Percentiles rank a stretch among this genome's conserved stretches.
Conservation (phyloP, 2,329 filamentous ascomycete genomes). For the Amesomyces nigricolor region DNA sequence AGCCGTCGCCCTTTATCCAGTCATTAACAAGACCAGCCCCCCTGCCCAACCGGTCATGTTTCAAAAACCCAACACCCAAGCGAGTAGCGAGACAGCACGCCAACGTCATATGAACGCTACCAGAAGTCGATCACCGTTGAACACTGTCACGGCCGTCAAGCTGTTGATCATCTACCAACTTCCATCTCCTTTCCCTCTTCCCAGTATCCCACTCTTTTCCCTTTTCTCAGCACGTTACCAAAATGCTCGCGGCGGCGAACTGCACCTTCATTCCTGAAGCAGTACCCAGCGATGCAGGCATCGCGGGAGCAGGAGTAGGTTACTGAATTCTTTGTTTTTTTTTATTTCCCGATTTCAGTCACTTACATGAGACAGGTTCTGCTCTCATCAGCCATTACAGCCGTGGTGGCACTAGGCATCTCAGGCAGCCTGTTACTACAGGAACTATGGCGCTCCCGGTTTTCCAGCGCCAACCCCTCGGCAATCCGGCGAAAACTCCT, state of each 20-base stretch:
- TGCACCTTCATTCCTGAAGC: constrained; percentile 41
- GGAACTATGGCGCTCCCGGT: constrained; percentile 33
- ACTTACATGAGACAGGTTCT: constrained; percentile 42
- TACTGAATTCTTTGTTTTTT: background rate
- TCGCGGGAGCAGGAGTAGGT: constrained; percentile 52
- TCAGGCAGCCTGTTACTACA: constrained; percentile 52
- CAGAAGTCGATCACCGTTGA: too few relatives aligned
- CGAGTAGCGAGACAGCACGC: too few relatives aligned
- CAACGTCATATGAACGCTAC: too few relatives aligned
- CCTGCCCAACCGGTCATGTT: too few relatives aligned
- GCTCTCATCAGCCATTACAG: constrained; percentile 62
- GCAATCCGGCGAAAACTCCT: constrained; percentile 58
- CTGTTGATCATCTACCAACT: too few relatives aligned
- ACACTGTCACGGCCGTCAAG: too few relatives aligned
- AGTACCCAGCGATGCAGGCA: constrained; percentile 48
- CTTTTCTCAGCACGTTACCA: background rate
- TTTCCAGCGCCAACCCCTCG: constrained; percentile 33
- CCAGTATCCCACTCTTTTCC: background rate
- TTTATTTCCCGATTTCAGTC: background rate
- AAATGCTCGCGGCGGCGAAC: constrained; percentile 28
- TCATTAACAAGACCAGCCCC: too few relatives aligned
- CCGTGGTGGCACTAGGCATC: constrained; percentile 50
- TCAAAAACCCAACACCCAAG: too few relatives aligned
- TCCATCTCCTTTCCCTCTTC: too few relatives aligned
- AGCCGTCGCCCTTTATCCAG: too few relatives aligned